Evolutionary conservation across 495 filamentous ascomycete genomes (phyloP).

Genomic region (Darksidea phi): DNA sequence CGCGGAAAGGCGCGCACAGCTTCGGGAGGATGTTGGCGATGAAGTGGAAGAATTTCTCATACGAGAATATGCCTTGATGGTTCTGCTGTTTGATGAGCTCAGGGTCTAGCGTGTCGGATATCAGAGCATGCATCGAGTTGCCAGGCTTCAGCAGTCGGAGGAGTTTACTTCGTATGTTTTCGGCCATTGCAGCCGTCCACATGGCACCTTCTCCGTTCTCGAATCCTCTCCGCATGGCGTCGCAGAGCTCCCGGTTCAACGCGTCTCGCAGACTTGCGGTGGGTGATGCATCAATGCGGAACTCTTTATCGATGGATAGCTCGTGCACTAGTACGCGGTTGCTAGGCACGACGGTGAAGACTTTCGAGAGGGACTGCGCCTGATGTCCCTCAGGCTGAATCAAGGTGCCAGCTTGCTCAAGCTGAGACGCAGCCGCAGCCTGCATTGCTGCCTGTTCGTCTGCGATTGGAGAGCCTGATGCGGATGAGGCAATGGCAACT

Average conservation of each 20-base stretch:
- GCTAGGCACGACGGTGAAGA: slow-evolving; percentile 69
- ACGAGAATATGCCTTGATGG: slow-evolving; percentile 79
- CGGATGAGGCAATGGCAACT: slow-evolving; percentile 45
- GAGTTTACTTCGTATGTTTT: slow-evolving; percentile 78
- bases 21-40: slow-evolving; percentile 87
- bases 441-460: slow-evolving; percentile 13
- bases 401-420: slow-evolving; percentile 4
- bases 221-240: slow-evolving; percentile 73
- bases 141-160: slow-evolving; percentile 75
- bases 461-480: slow-evolving; percentile 20
- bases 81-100: slow-evolving; percentile 75
- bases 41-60: slow-evolving; percentile 87
- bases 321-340: slow-evolving; percentile 89
- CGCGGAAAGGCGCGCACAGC: slow-evolving; percentile 88
- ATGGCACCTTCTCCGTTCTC: slow-evolving; percentile 66
- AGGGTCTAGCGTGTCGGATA: slow-evolving; percentile 82
- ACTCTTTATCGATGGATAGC: slow-evolving; percentile 86
- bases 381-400: slow-evolving; percentile 26
- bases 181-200: slow-evolving; percentile 82
- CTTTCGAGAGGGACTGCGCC: slow-evolving; percentile 46
- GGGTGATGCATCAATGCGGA: slow-evolving; percentile 52
- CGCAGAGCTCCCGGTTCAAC: slow-evolving; percentile 66
- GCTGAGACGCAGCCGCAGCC: slow-evolving; percentile 31
- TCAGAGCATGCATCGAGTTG: slow-evolving; percentile 76
- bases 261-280: slow-evolving; percentile 49